Conservation (phyloP, 768 basidiomycete genomes). For the Candolleomyces aberdarensis region DNA sequence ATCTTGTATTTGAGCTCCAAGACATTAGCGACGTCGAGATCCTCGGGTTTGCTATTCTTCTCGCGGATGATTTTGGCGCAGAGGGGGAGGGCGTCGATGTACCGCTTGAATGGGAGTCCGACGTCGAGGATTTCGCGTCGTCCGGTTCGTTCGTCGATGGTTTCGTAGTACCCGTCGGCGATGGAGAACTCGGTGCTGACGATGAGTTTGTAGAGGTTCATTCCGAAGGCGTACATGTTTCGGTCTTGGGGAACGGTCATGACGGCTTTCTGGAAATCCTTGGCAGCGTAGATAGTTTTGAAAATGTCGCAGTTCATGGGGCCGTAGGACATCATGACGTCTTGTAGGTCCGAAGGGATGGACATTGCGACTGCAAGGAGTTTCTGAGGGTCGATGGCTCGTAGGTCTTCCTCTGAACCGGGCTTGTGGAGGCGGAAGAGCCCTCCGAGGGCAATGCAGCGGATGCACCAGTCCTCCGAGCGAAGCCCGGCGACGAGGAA, state of each 20-base stretch:
- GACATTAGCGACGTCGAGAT: slow-evolving; percentile 53
- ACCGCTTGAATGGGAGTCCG: slow-evolving; percentile 60
- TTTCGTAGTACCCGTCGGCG: slow-evolving; percentile 52
- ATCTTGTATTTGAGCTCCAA: slow-evolving; percentile 60
- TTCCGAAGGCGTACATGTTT: slow-evolving; percentile 50
- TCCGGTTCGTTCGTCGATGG: slow-evolving; percentile 40
- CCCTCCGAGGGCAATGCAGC: slow-evolving; percentile 50
- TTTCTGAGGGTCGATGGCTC: slow-evolving; percentile 44
- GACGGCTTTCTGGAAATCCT: slow-evolving; percentile 53
- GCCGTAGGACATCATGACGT: slow-evolving; percentile 50
- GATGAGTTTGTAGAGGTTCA: slow-evolving; percentile 47
- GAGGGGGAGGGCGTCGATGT: slow-evolving; percentile 55
- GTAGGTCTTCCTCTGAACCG: slow-evolving; percentile 42
- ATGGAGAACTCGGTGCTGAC: slow-evolving; percentile 60
- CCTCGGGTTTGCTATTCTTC: slow-evolving; percentile 14
- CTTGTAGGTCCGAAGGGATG: slow-evolving; percentile 43
- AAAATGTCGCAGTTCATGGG: slow-evolving; percentile 42
- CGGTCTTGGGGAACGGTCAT: slow-evolving; percentile 42
- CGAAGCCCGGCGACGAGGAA: slow-evolving; percentile 56
- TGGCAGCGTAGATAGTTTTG: slow-evolving; percentile 35
- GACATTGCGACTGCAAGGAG: slow-evolving; percentile 42
- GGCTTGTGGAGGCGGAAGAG: slow-evolving; percentile 48
- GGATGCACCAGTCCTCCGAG: slow-evolving; percentile 50
- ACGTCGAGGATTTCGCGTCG: slow-evolving; percentile 35
- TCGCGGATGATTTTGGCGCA: slow-evolving; percentile 56